phyloP scores from a whole-genome alignment of 805 yeast species.

The Saccharomycopsis malanga region DNA sequence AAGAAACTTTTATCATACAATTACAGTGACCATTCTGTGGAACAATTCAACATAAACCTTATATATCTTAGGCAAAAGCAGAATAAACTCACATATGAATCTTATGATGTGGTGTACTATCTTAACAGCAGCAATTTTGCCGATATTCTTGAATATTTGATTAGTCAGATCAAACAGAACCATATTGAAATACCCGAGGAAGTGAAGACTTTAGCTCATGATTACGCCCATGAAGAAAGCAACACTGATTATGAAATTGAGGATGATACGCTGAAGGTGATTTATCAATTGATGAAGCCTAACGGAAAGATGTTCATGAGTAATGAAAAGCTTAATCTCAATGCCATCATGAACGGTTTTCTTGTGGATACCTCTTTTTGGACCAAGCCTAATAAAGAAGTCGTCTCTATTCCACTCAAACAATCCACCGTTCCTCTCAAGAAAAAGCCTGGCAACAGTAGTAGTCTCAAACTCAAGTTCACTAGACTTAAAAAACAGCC shows the following conservation, averaged over 20 bases:
- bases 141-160: not conserved
- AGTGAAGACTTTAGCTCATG: slow-evolving; percentile 1
- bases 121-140: slow-evolving; percentile 8
- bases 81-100: slow-evolving; percentile 4
- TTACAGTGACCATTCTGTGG: slow-evolving; percentile 9
- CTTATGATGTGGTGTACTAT: slow-evolving; percentile 6
- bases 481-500: not conserved
- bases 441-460: slow-evolving; percentile 1
- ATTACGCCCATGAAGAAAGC: not conserved
- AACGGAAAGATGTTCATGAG: slow-evolving; percentile 12
- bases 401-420: slow-evolving; percentile 8
- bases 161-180: not conserved
- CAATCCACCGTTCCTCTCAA: not conserved
- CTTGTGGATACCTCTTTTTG: slow-evolving; percentile 10
- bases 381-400: slow-evolving; percentile 12
- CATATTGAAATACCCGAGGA: slow-evolving; percentile 6
- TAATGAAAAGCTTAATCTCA: slow-evolving; percentile 5
- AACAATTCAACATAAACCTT: slow-evolving; percentile 19
- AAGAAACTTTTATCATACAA: slow-evolving; percentile 13
- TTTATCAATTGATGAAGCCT: slow-evolving; percentile 6
- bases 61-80: slow-evolving; percentile 8
- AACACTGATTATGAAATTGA: slow-evolving; percentile 3
- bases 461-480: not conserved
- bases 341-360: slow-evolving; percentile 16
- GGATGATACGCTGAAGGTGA: slow-evolving; percentile 7